Conservation (phyloP, 192 early-diverging fungal genomes). For the Borealophlyctis nickersoniae region DNA sequence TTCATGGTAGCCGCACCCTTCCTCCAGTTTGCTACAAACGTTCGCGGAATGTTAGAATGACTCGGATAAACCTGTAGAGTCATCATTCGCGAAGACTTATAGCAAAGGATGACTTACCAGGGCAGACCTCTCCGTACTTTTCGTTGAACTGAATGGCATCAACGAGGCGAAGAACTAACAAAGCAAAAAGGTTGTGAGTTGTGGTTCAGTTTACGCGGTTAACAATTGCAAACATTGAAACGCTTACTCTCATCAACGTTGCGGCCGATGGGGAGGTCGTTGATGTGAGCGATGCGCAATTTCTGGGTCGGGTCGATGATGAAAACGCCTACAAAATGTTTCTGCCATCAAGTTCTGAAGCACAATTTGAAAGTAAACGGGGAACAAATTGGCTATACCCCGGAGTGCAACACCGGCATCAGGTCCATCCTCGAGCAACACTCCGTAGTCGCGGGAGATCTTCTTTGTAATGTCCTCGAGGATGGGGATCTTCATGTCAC, state of each 20-base stretch:
- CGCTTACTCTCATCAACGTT: conserved; percentile 83
- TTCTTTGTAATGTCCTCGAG: conserved; percentile 84
- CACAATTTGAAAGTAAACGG: too few relatives aligned
- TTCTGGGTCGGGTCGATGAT: conserved; percentile 89
- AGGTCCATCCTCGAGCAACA: conserved; percentile 70
- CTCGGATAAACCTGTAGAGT: conserved; percentile 16
- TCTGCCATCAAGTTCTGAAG: too few relatives aligned
- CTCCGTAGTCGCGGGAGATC: conserved; percentile 84
- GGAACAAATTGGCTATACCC: too few relatives aligned
- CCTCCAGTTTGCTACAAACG: conserved; percentile 84
- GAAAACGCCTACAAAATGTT: too few relatives aligned
- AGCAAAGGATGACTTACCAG: background rate
- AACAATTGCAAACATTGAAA: too few relatives aligned
- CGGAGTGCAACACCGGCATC: conserved; percentile 76
- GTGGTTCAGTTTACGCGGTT: conserved; percentile 14
- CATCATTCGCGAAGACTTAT: conserved; percentile 6
- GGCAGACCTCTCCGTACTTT: conserved; percentile 35
- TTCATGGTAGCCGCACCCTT: conserved; percentile 73
- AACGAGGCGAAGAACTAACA: conserved; percentile 75
- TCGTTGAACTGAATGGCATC: conserved; percentile 93
- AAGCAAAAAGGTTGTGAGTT: conserved; percentile 1
- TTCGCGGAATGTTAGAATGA: conserved; percentile 61
- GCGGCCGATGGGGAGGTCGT: conserved; percentile 86
- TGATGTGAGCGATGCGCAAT: conserved; percentile 83
- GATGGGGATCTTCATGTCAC: conserved; percentile 87